Percentiles rank a stretch among this genome's conserved stretches.
These are phyloP conservation scores for Begonia masoniana DNA, from an alignment of 306 rosid species.

Conservation along the genomic window DNA sequence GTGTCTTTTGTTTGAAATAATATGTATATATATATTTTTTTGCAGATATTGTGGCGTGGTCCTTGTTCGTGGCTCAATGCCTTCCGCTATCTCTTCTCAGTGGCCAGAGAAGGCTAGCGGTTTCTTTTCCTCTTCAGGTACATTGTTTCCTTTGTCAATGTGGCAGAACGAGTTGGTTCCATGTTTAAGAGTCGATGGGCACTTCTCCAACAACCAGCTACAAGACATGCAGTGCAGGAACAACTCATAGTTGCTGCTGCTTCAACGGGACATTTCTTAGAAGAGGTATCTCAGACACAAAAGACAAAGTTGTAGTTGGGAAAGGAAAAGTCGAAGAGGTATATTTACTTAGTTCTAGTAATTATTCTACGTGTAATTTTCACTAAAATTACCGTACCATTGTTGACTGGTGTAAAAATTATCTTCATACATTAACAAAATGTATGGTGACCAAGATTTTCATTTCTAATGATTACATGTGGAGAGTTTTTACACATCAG, in stretches of 20 bases:
- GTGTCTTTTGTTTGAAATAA: too few relatives aligned
- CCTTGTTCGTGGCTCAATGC: slow-evolving; percentile 37
- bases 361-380: too few relatives aligned
- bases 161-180: slow-evolving; percentile 65
- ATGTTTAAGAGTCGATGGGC: slow-evolving; percentile 83
- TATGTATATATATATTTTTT: too few relatives aligned
- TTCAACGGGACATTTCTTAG: slow-evolving; percentile 70
- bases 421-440: too few relatives aligned
- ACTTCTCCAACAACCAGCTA: slow-evolving; percentile 73
- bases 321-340: slow-evolving; percentile 88
- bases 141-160: slow-evolving; percentile 28
- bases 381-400: too few relatives aligned
- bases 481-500: too few relatives aligned
- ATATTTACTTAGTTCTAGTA: slow-evolving; percentile 6
- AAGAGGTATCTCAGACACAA: slow-evolving; percentile 65
- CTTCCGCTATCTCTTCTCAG: slow-evolving; percentile 55
- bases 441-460: too few relatives aligned
- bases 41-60: background rate
- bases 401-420: too few relatives aligned
- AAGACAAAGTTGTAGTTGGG: slow-evolving; percentile 48
- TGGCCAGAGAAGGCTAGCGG: slow-evolving; percentile 88
- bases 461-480: too few relatives aligned
- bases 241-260: slow-evolving; percentile 84
- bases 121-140: slow-evolving; percentile 89
- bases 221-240: slow-evolving; percentile 86